These are phyloP conservation scores for Colletotrichum phormii DNA, from an alignment of 2,329 filamentous ascomycete genomes.

Conservation along the genomic window DNA sequence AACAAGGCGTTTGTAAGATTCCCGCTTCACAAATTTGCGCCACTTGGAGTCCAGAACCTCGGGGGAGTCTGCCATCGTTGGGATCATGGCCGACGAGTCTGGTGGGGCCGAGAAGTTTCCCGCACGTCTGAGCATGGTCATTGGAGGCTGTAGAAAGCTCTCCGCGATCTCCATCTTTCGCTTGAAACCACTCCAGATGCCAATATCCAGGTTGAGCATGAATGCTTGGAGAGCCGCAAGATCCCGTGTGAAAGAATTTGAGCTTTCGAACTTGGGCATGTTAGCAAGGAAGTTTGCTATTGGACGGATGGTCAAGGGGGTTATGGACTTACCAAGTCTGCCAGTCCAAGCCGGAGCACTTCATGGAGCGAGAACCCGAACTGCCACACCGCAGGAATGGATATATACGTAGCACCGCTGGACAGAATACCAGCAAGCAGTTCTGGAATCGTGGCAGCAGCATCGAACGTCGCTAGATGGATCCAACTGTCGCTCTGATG, in stretches of 20 bases:
- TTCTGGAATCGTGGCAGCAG: conserved; percentile 49
- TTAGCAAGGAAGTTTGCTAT: not conserved
- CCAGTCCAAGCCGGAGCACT: conserved; percentile 47
- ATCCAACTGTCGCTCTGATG: conserved; percentile 39
- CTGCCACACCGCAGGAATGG: conserved; percentile 50
- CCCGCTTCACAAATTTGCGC: conserved; percentile 43
- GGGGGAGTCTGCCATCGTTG: conserved; percentile 23
- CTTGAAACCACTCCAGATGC: conserved; percentile 51
- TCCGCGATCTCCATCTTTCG: conserved; percentile 55
- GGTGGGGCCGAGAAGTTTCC: conserved; percentile 43
- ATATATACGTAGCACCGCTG: conserved; percentile 50
- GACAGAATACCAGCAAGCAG: conserved; percentile 51
- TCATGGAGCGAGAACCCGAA: conserved; percentile 55
- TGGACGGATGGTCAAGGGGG: not conserved
- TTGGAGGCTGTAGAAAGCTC: conserved; percentile 47
- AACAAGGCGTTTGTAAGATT: conserved; percentile 46
- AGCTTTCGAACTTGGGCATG: conserved; percentile 44
- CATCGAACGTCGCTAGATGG: conserved; percentile 50
- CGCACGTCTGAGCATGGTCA: conserved; percentile 51
- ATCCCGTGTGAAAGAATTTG: conserved; percentile 47
- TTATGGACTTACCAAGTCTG: conserved; percentile 33
- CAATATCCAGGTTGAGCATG: conserved; percentile 47
- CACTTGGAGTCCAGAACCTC: conserved; percentile 37
- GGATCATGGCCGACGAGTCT: conserved; percentile 18
- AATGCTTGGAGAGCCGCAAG: conserved; percentile 48